Base-by-base conservation (phyloP, 768 basidiomycete genomes). In the Boletus rubescentipes region DNA sequence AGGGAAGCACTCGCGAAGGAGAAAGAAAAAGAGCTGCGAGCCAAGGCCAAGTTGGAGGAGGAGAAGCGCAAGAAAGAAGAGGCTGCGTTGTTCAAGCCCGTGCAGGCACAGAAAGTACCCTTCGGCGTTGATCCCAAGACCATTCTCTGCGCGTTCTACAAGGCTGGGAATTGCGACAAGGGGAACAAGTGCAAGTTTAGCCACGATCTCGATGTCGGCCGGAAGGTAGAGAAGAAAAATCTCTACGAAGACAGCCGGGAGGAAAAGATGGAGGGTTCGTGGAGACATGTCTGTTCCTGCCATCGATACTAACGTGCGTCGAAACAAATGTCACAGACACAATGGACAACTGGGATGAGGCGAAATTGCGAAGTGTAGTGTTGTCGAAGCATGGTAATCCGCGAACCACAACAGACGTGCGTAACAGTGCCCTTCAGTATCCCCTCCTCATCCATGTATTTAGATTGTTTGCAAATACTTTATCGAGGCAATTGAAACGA, bases 401-500 rank as follows among this genome's bases (percentile, higher is more conserved):
- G 46, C 82, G 86, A 61, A 96, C 91, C 23, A 89, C 87, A 3
- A 98, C 96, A 35, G 96, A 98, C 67, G 92, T 93, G 63, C 53
- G 78, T 69, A 26, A 46, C 37, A 41, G 36, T 46, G 44, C 9
- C 21, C n/a, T 34, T 55, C 21, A 45, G 46, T 44, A 21, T 39
- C 21, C 36, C 45, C 31, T 52, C 32, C 45, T 66, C 39, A 63
- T 21, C 20, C 44, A 31, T 37, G 23, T 39, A 18, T 58, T 8
- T 57, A 96, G 91, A 97, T 99, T 66, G 96, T 99, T 5, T 99
- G 97, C 85, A 98, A 96, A 72, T 85, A 75, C 75, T 99, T 99
- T 67, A 90, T 99, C 62, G 86, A 96, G 66, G 96, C 97, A 42
- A 96, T 99, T 67, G 97, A 99, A 70, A 77, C 79, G 3, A 84